Base-by-base conservation (phyloP, 129 eudicot species). In the Saussurea involucrata region DNA sequence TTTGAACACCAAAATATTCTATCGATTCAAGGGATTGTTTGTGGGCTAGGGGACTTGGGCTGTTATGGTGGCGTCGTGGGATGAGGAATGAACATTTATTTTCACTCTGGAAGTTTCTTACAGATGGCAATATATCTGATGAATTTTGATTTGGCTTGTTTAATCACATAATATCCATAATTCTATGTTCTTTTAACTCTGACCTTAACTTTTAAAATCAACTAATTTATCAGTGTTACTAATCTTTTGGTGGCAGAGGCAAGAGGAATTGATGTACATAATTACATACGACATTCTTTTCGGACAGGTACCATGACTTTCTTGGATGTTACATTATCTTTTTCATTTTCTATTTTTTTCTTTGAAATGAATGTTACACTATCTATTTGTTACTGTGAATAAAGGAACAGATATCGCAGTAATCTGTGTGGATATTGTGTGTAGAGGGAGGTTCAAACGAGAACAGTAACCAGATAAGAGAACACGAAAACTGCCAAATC, bases 201-300 rank as follows among this genome's bases (percentile, higher is more conserved):
- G 81, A 22, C 69, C 28, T 36, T 49, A 17, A 28, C 42, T 25
- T 21, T 46, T 49, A 24, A 32, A 74, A 10, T 75, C 18, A 10
- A 57, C 81, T 78, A 63, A 78, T 78, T 61, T 15, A 58, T 17
- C 32, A 29, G 6, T 68, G n/a, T 29, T 67, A 4, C 71, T 11
- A 66, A 72, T 66, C 17, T 71, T 24, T 83, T 85, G 70, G 65
- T 74, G 55, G 83, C 94, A 95, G 99, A 95, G 84, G 83, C 99
- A 88, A 85, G 84, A 28, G 60, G 96, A 90, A 74, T 82, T 95
- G 67, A 80, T 95, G 83, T 92, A 92, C 83, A 77, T 95, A 70
- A 86, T 92, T 64, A 74, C 90, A 31, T 92, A 92, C 79, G 99
- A 95, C 82, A 66, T 95, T 32, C 97, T 95, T 72, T 90, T 95